Conservation (phyloP, 2,329 filamentous ascomycete genomes). For the Botrytis galanthina region DNA sequence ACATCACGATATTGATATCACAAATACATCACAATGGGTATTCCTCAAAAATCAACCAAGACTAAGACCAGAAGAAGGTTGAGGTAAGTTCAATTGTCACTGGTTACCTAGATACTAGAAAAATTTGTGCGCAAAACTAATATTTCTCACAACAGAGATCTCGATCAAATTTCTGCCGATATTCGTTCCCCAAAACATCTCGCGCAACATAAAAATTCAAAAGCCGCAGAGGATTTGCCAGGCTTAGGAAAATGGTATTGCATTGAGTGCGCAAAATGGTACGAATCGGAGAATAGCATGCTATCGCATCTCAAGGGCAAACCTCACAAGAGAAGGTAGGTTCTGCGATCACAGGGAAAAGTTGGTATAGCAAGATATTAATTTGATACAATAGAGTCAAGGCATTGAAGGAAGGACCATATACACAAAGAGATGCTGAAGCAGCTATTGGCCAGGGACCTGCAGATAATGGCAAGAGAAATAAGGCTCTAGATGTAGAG, state of each 20-base stretch:
- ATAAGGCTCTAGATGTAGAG: constrained; percentile 39
- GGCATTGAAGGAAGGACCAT: constrained; percentile 77
- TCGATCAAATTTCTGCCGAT: constrained; percentile 90
- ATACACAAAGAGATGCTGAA: constrained; percentile 82
- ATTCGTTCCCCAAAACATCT: constrained; percentile 77
- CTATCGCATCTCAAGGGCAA: constrained; percentile 78
- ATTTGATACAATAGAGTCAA: constrained; percentile 60
- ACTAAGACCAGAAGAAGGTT: constrained; percentile 73
- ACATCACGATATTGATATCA: neutral
- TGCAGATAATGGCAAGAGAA: constrained; percentile 61
- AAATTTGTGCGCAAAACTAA: constrained; percentile 15
- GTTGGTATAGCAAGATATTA: neutral
- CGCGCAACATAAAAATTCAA: constrained; percentile 71
- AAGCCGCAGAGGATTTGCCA: constrained; percentile 82
- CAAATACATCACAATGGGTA: constrained; percentile 54
- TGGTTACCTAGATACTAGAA: neutral
- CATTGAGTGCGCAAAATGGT: constrained; percentile 93
- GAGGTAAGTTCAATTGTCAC: constrained; percentile 47
- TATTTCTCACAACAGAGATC: constrained; percentile 59
- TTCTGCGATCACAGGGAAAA: neutral
- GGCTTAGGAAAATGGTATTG: constrained; percentile 86
- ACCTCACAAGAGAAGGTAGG: constrained; percentile 84
- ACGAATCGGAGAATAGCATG: constrained; percentile 78
- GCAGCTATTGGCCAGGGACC: constrained; percentile 67
- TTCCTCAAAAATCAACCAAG: constrained; percentile 62